phyloP scores from a whole-genome alignment of 192 early-diverging fungal species.

The Paraglomus occultum region DNA sequence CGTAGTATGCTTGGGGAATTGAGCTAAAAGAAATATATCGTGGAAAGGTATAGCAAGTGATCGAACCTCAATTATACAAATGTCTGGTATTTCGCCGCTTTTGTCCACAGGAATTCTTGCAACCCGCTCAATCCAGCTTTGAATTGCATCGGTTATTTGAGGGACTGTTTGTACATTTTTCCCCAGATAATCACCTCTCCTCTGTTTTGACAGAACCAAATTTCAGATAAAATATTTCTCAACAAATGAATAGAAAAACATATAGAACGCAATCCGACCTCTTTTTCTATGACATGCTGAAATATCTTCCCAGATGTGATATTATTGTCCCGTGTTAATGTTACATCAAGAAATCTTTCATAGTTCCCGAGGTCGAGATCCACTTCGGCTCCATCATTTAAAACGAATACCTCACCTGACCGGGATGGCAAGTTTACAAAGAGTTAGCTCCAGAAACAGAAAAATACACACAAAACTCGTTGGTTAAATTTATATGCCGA shows the following conservation, averaged over 20 bases:
- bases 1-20: not conserved
- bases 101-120: conserved; percentile 83
- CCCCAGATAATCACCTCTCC: conserved; percentile 93
- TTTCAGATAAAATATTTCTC: not conserved
- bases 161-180: conserved; percentile 99
- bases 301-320: conserved; percentile 99
- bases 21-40: not conserved
- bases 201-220: conserved; percentile 38
- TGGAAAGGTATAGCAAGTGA: not conserved
- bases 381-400: conserved; percentile 98
- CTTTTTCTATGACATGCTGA: conserved; percentile 91
- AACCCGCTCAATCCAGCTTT: conserved; percentile 99
- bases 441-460: no score
- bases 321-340: conserved; percentile 94
- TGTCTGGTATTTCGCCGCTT: conserved; percentile 79
- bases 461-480: no score
- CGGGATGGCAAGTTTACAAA: not conserved
- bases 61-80: conserved; percentile 89
- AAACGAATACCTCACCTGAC: conserved; percentile 95
- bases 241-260: conserved; percentile 27
- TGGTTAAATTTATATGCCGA: no score
- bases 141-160: conserved; percentile 96
- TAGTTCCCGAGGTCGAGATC: conserved; percentile 99
- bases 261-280: conserved; percentile 30
- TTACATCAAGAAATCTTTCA: conserved; percentile 95